Evolutionary conservation across 768 basidiomycete species (phyloP).

Genomic region (Trametes villosa): DNA sequence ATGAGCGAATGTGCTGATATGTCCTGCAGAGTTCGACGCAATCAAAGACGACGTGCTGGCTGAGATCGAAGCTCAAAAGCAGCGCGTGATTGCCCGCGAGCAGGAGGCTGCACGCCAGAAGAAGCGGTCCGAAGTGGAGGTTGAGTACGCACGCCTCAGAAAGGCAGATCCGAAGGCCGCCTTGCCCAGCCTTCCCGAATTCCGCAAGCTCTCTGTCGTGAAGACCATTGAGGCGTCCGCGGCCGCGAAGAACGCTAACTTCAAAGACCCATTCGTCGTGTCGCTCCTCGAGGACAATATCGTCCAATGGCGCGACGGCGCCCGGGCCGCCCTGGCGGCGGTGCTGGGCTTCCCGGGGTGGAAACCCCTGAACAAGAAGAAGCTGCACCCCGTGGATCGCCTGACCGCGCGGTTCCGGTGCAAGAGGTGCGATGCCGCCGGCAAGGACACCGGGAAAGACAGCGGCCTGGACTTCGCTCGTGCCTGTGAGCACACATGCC

Average conservation of each 20-base stretch:
- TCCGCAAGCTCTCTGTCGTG: slow-evolving; percentile 54
- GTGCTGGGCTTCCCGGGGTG: slow-evolving; percentile 57
- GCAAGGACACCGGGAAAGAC: slow-evolving; percentile 39
- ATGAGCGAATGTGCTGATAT: neutral
- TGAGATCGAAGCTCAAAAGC: slow-evolving; percentile 35
- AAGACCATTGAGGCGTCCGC: slow-evolving; percentile 37
- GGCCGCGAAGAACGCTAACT: neutral
- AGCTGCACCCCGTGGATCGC: slow-evolving; percentile 60
- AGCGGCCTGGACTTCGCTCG: slow-evolving; percentile 59
- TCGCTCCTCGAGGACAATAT: slow-evolving; percentile 50
- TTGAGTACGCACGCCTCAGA: slow-evolving; percentile 48
- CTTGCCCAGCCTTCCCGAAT: slow-evolving; percentile 52
- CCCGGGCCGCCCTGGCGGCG: slow-evolving; percentile 47
- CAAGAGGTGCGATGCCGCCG: slow-evolving; percentile 48
- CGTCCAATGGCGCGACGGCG: slow-evolving; percentile 50
- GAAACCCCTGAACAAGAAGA: slow-evolving; percentile 50
- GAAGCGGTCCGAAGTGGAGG: slow-evolving; percentile 40
- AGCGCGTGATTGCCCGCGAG: slow-evolving; percentile 32
- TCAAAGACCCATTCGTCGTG: slow-evolving; percentile 39
- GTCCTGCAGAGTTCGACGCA: slow-evolving; percentile 37
- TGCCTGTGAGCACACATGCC: slow-evolving; percentile 64
- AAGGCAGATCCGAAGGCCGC: slow-evolving; percentile 27
- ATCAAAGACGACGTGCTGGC: slow-evolving; percentile 30
- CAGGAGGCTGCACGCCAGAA: slow-evolving; percentile 31
- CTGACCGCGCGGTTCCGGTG: slow-evolving; percentile 65